A percentile compares a stretch with the other conserved stretches of the same genome.
Conservation (phyloP, 2,329 filamentous ascomycete genomes). For the Ophiostoma quercus region DNA sequence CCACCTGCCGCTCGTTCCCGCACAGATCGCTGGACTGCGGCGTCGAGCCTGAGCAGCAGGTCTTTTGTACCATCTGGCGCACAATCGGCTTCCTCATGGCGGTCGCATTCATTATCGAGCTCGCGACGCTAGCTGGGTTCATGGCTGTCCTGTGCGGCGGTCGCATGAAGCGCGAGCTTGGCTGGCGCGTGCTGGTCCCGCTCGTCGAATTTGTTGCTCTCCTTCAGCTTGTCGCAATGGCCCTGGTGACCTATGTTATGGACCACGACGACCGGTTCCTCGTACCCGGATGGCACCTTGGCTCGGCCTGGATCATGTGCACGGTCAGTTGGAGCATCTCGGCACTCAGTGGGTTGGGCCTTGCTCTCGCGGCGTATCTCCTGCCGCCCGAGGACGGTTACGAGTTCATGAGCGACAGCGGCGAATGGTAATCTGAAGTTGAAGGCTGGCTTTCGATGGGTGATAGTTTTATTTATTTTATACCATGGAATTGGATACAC, state of each 20-base stretch:
- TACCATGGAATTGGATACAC: slow-evolving; percentile 7
- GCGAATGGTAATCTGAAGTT: background rate
- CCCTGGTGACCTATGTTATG: slow-evolving; percentile 76
- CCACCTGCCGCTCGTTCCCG: slow-evolving; percentile 63
- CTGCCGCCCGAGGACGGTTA: slow-evolving; percentile 81
- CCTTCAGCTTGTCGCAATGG: slow-evolving; percentile 72
- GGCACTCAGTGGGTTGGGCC: slow-evolving; percentile 49
- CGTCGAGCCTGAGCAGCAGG: slow-evolving; percentile 50
- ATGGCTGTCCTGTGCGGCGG: slow-evolving; percentile 71
- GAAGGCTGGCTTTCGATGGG: background rate
- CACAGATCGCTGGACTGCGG: slow-evolving; percentile 56
- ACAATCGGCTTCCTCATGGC: slow-evolving; percentile 83
- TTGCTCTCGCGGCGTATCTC: slow-evolving; percentile 62
- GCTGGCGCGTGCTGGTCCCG: slow-evolving; percentile 70
- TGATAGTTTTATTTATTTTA: background rate
- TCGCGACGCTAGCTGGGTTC: slow-evolving; percentile 76
- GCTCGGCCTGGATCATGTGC: slow-evolving; percentile 70
- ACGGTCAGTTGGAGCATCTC: slow-evolving; percentile 51
- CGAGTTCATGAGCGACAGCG: slow-evolving; percentile 24
- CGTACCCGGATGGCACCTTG: slow-evolving; percentile 72
- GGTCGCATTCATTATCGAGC: slow-evolving; percentile 74
- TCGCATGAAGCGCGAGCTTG: slow-evolving; percentile 70
- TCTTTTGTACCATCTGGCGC: slow-evolving; percentile 90
- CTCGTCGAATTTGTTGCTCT: slow-evolving; percentile 61
- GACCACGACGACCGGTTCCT: slow-evolving; percentile 80